phyloP scores from a whole-genome alignment of 352 stramenopile genomes.

The Globisporangium alternatum region DNA sequence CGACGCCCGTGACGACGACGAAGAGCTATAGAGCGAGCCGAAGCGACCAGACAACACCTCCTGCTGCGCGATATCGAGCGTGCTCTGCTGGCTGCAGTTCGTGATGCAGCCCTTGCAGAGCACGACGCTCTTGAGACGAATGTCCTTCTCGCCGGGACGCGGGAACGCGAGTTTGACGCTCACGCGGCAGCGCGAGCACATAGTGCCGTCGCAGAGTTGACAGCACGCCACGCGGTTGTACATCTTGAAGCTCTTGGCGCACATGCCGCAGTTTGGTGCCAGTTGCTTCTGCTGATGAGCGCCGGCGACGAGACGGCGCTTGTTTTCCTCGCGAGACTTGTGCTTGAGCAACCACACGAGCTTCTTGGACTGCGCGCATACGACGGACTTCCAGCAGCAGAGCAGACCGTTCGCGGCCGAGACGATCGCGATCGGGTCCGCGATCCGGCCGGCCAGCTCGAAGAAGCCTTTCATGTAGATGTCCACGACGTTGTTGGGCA shows the following conservation, averaged over 20 bases:
- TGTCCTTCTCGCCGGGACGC: slow-evolving; percentile 47
- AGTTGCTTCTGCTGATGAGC: not conserved
- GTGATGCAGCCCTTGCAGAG: slow-evolving; percentile 15
- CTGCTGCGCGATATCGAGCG: slow-evolving; percentile 13
- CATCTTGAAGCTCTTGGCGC: slow-evolving; percentile 19
- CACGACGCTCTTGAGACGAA: slow-evolving; percentile 11
- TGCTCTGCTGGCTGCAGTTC: slow-evolving; percentile 7
- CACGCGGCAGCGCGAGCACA: slow-evolving; percentile 42
- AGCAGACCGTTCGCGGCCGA: slow-evolving; percentile 18
- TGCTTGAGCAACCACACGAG: slow-evolving; percentile 14
- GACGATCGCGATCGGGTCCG: slow-evolving; percentile 8
- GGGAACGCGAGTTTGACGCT: slow-evolving; percentile 41
- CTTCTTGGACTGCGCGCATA: slow-evolving; percentile 23
- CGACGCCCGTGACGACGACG: not conserved
- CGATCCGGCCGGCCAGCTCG: slow-evolving; percentile 13
- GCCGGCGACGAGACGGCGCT: not conserved
- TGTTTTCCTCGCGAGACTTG: not conserved
- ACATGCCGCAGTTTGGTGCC: slow-evolving; percentile 16
- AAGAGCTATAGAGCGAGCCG: slow-evolving; percentile 1
- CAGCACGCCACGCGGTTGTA: slow-evolving; percentile 26
- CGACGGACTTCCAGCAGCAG: slow-evolving; percentile 19
- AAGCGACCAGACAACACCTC: slow-evolving; percentile 26
- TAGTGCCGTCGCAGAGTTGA: slow-evolving; percentile 26
- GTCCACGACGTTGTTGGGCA: slow-evolving; percentile 16
- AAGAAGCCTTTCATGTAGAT: slow-evolving; percentile 23